Evolutionary conservation across 2,329 filamentous ascomycete species (phyloP), one percentile per base, ranked within the genome.

Genomic region (Alternaria tenuissima): DNA sequence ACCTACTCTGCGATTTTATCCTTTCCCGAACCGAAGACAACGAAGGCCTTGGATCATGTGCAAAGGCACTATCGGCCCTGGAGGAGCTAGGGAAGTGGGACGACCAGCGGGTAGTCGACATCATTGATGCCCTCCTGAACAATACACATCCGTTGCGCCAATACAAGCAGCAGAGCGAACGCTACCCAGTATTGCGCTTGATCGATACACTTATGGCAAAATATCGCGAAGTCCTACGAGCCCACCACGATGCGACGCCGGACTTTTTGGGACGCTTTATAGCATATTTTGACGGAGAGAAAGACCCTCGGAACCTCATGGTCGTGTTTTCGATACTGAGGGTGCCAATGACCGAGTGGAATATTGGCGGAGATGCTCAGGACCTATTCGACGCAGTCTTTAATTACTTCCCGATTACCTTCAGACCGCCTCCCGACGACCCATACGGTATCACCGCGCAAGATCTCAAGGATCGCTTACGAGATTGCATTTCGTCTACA

Each of bases 341-440:
- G 68, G 88, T 89, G 14, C 82, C 89, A 2, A 89, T 90, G 83
- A 82, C 88, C 7, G 88, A 91, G 73, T 91, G 89, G 87, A 85
- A 87, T 65, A 85, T 90, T 59, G 82, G 83, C 4, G 81, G 82
- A 39, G 83, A 89, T 73, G 85, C 84, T 8, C 60, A 78, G 71
- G 81, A 84, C 30, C 80, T 90, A 44, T 91, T 91, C 70, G 89
- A 91, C 65, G 84, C 88, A 4, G 88, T 89, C 18, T 91, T 90
- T 76, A 90, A 89, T 68, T 91, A 91, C 74, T 91, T 91, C 71
- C 88, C 88, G 0, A 90, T 91, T 66, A 90, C 88, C 0, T 91
- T 91, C 76, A 84, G 87, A 68, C 88, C 88, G 11, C 89, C 88
- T 1, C 88, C 88, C 11, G 88, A 90, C 64, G 88, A 91, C 69